Conservation (phyloP, 2,329 filamentous ascomycete species). For the Dactylellina parvicollis region DNA sequence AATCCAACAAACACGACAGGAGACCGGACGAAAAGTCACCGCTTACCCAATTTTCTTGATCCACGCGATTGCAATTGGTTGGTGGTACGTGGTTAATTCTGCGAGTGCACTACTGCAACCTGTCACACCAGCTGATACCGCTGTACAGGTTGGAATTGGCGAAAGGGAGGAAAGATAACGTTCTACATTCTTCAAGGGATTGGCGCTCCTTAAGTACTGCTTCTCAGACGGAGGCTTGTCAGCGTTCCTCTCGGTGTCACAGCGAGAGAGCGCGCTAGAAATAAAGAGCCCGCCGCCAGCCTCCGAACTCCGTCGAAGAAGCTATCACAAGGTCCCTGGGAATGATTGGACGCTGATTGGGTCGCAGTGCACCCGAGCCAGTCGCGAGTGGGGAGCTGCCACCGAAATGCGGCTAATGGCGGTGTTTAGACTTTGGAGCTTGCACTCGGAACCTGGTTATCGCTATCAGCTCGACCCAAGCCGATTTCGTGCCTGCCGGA, state of each 20-base stretch:
- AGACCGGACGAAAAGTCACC: conserved; percentile 10
- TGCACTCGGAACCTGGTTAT: conserved; percentile 29
- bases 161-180: conserved; percentile 46
- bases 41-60: conserved; percentile 23
- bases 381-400: conserved; percentile 21
- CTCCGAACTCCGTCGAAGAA: conserved; percentile 48
- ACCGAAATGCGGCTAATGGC: conserved; percentile 40
- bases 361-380: conserved; percentile 32
- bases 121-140: conserved; percentile 16
- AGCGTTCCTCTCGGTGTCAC: conserved; percentile 45
- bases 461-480: conserved; percentile 13
- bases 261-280: conserved; percentile 34
- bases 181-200: conserved; percentile 4
- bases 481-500: conserved; percentile 9
- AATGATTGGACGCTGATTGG: conserved; percentile 25
- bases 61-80: conserved; percentile 1
- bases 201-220: conserved; percentile 16
- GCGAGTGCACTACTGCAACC: not conserved
- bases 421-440: conserved; percentile 4
- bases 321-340: conserved; percentile 9
- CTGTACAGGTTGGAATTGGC: conserved; percentile 21
- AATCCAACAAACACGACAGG: not conserved
- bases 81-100: not conserved
- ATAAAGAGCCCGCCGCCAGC: conserved; percentile 29
- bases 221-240: conserved; percentile 25